These are phyloP conservation scores for Citrus unshiu DNA, from an alignment of 345 rosid species.

Conservation along the genomic window DNA sequence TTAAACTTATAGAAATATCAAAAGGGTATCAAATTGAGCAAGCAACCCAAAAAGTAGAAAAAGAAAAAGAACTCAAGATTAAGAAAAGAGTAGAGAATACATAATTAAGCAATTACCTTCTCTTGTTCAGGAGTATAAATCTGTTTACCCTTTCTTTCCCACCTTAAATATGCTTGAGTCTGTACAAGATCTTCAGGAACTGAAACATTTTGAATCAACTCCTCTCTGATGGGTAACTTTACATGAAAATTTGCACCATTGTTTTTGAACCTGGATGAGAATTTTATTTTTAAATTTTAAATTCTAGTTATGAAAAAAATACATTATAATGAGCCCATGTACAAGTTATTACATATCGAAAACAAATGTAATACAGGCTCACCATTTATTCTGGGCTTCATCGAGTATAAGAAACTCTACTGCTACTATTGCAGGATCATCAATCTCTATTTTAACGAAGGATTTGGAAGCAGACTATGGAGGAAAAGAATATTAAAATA, in stretches of 20 bases:
- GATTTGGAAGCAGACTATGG: conserved; percentile 65
- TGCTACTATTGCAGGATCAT: conserved; percentile 72
- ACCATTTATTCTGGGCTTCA: conserved; percentile 86
- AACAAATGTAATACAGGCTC: conserved; percentile 24
- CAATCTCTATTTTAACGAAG: conserved; percentile 67
- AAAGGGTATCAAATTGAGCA: neutral
- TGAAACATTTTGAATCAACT: conserved; percentile 36
- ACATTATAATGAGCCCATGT: conserved; percentile 6
- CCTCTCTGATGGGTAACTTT: conserved; percentile 53
- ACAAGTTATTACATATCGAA: neutral
- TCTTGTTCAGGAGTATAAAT: conserved; percentile 72
- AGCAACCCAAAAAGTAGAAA: neutral
- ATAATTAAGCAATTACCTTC: conserved; percentile 40
- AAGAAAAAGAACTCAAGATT: neutral
- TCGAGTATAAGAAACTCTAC: conserved; percentile 89
- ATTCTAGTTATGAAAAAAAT: neutral
- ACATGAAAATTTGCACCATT: conserved; percentile 81
- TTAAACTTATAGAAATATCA: neutral
- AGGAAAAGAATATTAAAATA: neutral
- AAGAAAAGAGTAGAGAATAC: neutral
- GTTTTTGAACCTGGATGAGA: conserved; percentile 69
- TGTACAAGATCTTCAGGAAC: conserved; percentile 98
- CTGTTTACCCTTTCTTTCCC: conserved; percentile 99
- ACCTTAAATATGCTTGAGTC: conserved; percentile 84
- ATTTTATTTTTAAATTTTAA: neutral